A percentile compares a stretch with the other conserved stretches of the same genome.
These are phyloP conservation scores for Aegilops sharonensis DNA, from an alignment of 176 grass and related monocot species.

Conservation along the genomic window DNA sequence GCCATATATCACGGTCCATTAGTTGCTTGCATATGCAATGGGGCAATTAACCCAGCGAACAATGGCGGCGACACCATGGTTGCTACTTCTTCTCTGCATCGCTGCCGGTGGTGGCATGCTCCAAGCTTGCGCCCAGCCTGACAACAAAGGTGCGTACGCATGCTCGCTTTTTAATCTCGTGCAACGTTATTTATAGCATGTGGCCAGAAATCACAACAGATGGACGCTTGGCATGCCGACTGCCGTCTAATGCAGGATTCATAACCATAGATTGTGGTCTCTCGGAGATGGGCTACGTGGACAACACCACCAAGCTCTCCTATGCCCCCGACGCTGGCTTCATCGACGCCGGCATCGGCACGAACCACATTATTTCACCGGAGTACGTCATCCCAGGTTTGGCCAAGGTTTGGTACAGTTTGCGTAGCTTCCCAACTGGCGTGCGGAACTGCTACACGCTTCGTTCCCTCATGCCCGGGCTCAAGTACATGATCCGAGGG, in stretches of 20 bases:
- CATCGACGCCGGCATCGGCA: constrained; percentile 24
- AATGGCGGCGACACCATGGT: not conserved
- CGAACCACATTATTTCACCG: constrained; percentile 27
- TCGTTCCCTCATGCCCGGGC: constrained; percentile 18
- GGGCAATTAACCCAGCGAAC: not conserved
- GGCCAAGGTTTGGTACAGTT: not conserved
- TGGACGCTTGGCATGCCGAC: too few relatives aligned
- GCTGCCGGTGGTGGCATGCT: not conserved
- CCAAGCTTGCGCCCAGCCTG: constrained; percentile 23
- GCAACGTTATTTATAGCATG: too few relatives aligned
- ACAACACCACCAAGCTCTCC: constrained; percentile 9
- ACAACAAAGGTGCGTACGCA: constrained; percentile 22
- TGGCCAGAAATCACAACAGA: not conserved
- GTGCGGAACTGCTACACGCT: constrained; percentile 44
- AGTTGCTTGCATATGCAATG: not conserved
- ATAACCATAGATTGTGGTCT: constrained; percentile 59
- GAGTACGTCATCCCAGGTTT: not conserved
- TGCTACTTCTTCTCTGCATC: constrained; percentile 20
- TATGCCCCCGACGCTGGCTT: constrained; percentile 37
- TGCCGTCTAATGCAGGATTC: constrained; percentile 29
- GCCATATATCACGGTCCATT: too few relatives aligned
- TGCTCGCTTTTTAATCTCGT: too few relatives aligned
- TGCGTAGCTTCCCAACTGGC: constrained; percentile 45
- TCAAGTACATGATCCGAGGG: constrained; percentile 42
- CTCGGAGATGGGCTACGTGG: constrained; percentile 21